These are phyloP conservation scores for Thraustochytrium striatum DNA, from an alignment of 352 stramenopile genomes.

Conservation along the genomic window DNA sequence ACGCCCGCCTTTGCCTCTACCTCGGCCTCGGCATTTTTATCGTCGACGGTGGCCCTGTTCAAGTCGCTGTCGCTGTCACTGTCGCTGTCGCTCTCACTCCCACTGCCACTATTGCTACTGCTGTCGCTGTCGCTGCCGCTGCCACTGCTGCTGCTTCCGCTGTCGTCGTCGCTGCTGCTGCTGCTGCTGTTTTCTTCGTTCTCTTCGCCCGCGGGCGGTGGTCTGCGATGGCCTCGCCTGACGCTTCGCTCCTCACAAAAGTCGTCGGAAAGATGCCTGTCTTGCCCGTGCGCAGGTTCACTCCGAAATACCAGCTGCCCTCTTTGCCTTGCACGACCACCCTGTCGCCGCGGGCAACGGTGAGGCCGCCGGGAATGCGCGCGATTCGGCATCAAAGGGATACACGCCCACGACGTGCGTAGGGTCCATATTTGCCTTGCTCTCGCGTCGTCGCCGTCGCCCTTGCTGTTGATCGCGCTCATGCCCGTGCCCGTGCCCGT, in stretches of 20 bases:
- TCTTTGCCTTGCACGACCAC: neutral
- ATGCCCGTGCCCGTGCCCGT: neutral
- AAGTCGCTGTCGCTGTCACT: no score
- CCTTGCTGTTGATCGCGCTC: neutral
- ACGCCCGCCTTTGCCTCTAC: no score
- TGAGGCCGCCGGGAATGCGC: constrained; percentile 12
- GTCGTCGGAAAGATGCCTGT: constrained; percentile 26
- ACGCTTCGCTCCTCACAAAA: neutral
- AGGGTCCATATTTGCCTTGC: neutral
- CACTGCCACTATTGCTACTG: no score
- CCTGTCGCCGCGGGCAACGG: neutral
- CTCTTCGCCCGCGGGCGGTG: no score
- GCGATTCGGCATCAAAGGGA: neutral
- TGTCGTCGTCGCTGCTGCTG: no score
- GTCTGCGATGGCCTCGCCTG: neutral
- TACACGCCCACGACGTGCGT: neutral
- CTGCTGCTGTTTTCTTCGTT: no score
- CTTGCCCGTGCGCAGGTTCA: neutral
- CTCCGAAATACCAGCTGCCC: constrained; percentile 13
- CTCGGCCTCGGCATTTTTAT: no score
- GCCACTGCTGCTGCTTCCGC: no score
- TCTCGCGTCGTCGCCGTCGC: neutral
- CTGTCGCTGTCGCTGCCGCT: no score
- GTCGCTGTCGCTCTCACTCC: no score
- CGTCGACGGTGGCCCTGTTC: no score